A percentile compares a stretch with the other conserved stretches of the same genome.
These are phyloP conservation scores for Piloderma croceum DNA, from an alignment of 768 basidiomycete species.

Conservation along the genomic window DNA sequence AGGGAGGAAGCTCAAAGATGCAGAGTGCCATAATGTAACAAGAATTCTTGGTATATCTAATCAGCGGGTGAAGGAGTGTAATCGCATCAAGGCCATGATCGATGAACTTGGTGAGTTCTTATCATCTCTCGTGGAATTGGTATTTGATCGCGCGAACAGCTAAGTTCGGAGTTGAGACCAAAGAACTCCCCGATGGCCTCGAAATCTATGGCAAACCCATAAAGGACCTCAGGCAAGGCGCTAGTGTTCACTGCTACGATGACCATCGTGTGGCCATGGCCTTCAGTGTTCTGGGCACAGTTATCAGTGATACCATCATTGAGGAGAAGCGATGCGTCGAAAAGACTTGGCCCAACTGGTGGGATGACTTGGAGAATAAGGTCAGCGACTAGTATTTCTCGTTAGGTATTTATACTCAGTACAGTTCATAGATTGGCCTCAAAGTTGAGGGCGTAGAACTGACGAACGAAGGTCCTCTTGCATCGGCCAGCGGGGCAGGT, in stretches of 20 bases:
- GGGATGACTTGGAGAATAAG: conserved; percentile 97
- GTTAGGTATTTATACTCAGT: background rate
- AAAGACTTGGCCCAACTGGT: conserved; percentile 99
- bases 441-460: conserved; percentile 83
- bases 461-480: conserved; percentile 32
- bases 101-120: conserved; percentile 77
- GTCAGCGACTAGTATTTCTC: conserved; percentile 31
- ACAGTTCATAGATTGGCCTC: conserved; percentile 68
- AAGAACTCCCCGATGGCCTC: conserved; percentile 89
- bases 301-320: conserved; percentile 69
- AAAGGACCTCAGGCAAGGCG: conserved; percentile 55
- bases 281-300: conserved; percentile 80
- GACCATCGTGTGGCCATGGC: conserved; percentile 99
- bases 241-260: conserved; percentile 91
- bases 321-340: conserved; percentile 98
- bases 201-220: conserved; percentile 80
- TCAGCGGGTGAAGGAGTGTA: conserved; percentile 97
- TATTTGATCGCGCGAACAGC: conserved; percentile 37
- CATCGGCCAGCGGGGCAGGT: conserved; percentile 36
- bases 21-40: conserved; percentile 41
- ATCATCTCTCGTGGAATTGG: background rate
- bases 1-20: conserved; percentile 40
- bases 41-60: conserved; percentile 94
- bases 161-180: conserved; percentile 91
- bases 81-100: conserved; percentile 94